Base-by-base conservation (phyloP, 441 rosid species). In the Biscutella auriculata region DNA sequence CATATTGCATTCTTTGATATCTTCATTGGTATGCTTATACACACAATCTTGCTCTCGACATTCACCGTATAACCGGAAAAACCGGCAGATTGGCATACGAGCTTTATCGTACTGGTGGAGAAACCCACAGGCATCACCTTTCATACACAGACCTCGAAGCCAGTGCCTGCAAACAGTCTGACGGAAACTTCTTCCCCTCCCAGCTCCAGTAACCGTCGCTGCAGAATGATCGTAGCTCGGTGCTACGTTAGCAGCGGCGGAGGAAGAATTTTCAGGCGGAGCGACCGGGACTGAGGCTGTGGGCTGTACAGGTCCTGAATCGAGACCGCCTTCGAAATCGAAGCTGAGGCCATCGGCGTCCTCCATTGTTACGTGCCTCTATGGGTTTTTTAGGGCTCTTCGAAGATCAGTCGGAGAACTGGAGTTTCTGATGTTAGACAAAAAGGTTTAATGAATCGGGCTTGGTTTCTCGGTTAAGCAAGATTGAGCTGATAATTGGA, bases 141-240 rank as follows among this genome's bases (percentile, higher is more conserved):
- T 94, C 99, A 90, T 90, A 57, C 99, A 94, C 17, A 94, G 82
- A 65, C 99, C 81, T 25, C 99, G 85, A 32, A 94, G 90, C 97
- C 99, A 94, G 76, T 94, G 99, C 67, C 95, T 78, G 72, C 99
- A 94, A 6, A 94, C 99, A 17, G 99, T 94, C 77, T 94, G 96
- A 32, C 99, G 75, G 79, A 84, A 94, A 73, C 97, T 94, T 71
- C 95, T 44, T 35, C 73, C 73, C 45, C 98, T 53, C 7, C 95
- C 95, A 2, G 79, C 60, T 5, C 67, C 79, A 4, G 66, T 34
- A 3, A 35, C 71, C 0, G 61, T 55, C 5, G 58, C 54, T 5
- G 68, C 50, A 1, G 64, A 54, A 5, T 60, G 66, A 12, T 59
- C 63, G 41, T 55, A 63, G 47, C 53, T 62, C 11, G 65, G 71